phyloP scores from a whole-genome alignment of 345 rosid genomes.

The Salix caprea region DNA sequence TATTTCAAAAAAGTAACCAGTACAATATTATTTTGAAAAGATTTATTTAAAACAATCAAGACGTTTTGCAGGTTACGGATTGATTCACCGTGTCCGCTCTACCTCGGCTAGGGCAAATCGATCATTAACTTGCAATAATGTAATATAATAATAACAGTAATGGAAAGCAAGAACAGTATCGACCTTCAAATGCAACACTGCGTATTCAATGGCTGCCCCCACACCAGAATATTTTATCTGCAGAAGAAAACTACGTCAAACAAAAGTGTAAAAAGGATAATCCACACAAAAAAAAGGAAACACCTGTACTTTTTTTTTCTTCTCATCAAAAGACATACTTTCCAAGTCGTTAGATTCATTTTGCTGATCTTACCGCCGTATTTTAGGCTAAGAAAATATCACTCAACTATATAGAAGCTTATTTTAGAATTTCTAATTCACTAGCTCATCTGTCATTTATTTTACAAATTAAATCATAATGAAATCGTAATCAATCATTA shows the following conservation, averaged over 20 bases:
- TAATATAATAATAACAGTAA: background rate
- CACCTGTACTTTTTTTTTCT: too few relatives aligned
- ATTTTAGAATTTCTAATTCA: background rate
- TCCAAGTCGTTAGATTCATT: background rate
- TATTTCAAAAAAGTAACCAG: too few relatives aligned
- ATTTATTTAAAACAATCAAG: too few relatives aligned
- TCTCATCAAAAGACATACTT: too few relatives aligned
- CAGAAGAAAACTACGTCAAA: background rate
- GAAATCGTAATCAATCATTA: too few relatives aligned
- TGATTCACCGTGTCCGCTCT: too few relatives aligned
- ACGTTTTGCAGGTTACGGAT: too few relatives aligned
- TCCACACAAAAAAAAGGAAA: background rate
- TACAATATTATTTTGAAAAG: too few relatives aligned
- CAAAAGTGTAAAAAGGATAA: background rate
- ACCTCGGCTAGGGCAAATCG: too few relatives aligned
- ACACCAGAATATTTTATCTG: conserved; percentile 67
- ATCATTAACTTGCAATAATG: background rate
- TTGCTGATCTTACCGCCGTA: background rate
- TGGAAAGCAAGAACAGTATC: background rate
- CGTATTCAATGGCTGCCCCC: conserved; percentile 97
- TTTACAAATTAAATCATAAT: too few relatives aligned
- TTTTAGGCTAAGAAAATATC: background rate
- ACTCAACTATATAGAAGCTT: background rate
- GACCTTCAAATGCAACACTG: conserved; percentile 85
- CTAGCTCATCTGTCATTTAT: too few relatives aligned